Percentiles rank a stretch among this genome's conserved stretches.
Conservation (phyloP, 1,284 basidiomycete genomes). For the Ustilago trichophora region DNA sequence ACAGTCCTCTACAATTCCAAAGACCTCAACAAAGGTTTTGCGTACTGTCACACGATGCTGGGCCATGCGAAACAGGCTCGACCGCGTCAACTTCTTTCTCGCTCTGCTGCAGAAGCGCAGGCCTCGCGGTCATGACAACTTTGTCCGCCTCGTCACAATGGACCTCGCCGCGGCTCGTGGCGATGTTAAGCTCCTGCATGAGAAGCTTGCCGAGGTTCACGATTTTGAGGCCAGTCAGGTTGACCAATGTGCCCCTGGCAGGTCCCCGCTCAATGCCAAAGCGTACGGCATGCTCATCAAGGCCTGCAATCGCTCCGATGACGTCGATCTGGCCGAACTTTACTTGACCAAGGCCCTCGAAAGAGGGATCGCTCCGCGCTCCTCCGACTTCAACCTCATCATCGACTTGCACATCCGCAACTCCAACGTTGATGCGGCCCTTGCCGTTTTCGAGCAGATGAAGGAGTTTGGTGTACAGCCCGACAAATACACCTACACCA, state of each 20-base stretch:
- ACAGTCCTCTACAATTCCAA: too few species aligned
- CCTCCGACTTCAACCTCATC: constrained; percentile 32
- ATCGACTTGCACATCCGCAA: constrained; percentile 37
- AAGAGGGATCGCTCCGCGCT: constrained; percentile 11
- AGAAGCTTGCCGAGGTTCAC: constrained; percentile 7
- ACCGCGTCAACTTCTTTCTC: constrained; percentile 7
- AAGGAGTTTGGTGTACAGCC: constrained; percentile 70
- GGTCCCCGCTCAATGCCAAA: constrained; percentile 9
- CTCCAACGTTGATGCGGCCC: constrained; percentile 68
- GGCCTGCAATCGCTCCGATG: constrained; percentile 24
- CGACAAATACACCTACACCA: constrained; percentile 71
- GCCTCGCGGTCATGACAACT: not conserved
- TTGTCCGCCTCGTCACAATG: not conserved
- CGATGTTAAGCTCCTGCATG: constrained; percentile 21
- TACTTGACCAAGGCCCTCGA: constrained; percentile 21
- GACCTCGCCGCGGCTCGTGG: constrained; percentile 29
- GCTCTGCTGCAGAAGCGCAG: constrained; percentile 4
- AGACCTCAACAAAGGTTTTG: constrained; percentile 1
- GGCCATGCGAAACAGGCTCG: constrained; percentile 27
- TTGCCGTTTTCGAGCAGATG: constrained; percentile 75
- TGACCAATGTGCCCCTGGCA: constrained; percentile 7
- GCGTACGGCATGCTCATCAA: constrained; percentile 22
- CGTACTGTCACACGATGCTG: constrained; percentile 13
- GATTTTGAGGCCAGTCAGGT: constrained; percentile 23
- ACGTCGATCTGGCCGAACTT: constrained; percentile 33